A percentile compares a stretch with the other conserved stretches of the same genome.
These are phyloP conservation scores for Rhizoclosmatium globosum DNA, from an alignment of 192 early-diverging fungal genomes.

Conservation along the genomic window DNA sequence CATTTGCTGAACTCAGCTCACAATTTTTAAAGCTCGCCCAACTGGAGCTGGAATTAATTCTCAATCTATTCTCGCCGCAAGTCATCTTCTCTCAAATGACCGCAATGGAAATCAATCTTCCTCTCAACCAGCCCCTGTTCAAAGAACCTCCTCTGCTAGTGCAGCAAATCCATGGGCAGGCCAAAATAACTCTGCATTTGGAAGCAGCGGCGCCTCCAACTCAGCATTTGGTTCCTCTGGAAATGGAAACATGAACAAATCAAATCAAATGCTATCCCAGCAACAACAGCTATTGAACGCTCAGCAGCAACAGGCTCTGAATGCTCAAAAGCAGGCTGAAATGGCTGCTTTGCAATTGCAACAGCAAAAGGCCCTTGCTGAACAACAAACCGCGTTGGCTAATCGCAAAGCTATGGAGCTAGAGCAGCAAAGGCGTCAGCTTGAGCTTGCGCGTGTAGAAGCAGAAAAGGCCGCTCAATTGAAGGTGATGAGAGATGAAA, in stretches of 20 bases:
- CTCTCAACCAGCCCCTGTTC: neutral
- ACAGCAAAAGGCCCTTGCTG: conserved; percentile 23
- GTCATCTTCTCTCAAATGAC: conserved; percentile 32
- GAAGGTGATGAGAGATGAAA: conserved; percentile 32
- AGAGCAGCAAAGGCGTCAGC: conserved; percentile 20
- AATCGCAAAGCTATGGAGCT: conserved; percentile 32
- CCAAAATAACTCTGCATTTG: neutral
- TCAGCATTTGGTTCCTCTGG: neutral
- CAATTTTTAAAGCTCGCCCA: conserved; percentile 11
- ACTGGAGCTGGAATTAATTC: conserved; percentile 35
- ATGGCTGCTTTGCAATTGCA: conserved; percentile 29
- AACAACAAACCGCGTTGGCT: conserved; percentile 32
- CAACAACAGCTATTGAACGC: conserved; percentile 34
- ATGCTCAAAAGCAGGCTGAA: conserved; percentile 43
- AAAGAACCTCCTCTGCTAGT: neutral
- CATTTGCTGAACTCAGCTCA: conserved; percentile 30
- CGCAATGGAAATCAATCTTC: conserved; percentile 14
- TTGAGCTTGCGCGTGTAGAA: conserved; percentile 26
- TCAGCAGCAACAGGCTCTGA: conserved; percentile 38
- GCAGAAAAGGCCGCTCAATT: conserved; percentile 32
- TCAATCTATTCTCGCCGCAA: conserved; percentile 36
- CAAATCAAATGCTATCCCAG: neutral
- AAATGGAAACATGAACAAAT: neutral
- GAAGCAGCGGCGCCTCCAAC: neutral
- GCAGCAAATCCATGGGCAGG: conserved; percentile 31